Base-by-base conservation (phyloP, 768 basidiomycete genomes). In the Serpula lacrymans region DNA sequence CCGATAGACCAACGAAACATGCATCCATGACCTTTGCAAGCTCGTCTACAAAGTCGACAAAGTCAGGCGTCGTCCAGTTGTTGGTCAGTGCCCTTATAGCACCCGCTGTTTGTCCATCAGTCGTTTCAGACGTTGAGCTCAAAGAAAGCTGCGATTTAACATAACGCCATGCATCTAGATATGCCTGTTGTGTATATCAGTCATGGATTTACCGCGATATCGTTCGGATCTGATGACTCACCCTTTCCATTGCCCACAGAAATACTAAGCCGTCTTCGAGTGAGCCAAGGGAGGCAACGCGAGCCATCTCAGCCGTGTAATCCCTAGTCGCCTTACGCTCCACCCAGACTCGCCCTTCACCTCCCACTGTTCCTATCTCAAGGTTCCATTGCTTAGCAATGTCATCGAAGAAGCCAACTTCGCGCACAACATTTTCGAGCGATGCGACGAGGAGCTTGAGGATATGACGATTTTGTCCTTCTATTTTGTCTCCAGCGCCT, bases 161-260 rank as follows among this genome's bases (percentile, higher is more conserved):
- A 39, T 64, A 62, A 1, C 69, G 67, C 87, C 86, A 88, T 3
- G 83, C 77, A 37, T 81, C 77, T 20, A 85, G 64, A 53, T 88
- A 87, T 18, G 82, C 69, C 86, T 88, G 34, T 5, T n/a, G 27
- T 9, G 27, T 28, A n/a, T 9, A 28, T 28, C 27, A 28, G 9
- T n/a, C 9, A n/a, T 28, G 8, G 8, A 16, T 28, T 8, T 17
- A 17, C 17, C 6, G 38, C 6, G 12, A 11, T 14, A 14, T 17
- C 3, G 26, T 5, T 33, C 30, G 34, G n/a, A 14, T 33, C 13
- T 10, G 20, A n/a, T 16, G 40, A 43, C 60, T 16, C 30, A 84
- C 85, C 65, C 75, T 72, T 56, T 88, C 86, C 84, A 88, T 88
- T 1, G 81, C 81, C 84, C 84, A 88, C 11, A 89, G 60, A 46